These are phyloP conservation scores for Lasiosphaeria ovina DNA, from an alignment of 495 filamentous ascomycete genomes.

Conservation along the genomic window DNA sequence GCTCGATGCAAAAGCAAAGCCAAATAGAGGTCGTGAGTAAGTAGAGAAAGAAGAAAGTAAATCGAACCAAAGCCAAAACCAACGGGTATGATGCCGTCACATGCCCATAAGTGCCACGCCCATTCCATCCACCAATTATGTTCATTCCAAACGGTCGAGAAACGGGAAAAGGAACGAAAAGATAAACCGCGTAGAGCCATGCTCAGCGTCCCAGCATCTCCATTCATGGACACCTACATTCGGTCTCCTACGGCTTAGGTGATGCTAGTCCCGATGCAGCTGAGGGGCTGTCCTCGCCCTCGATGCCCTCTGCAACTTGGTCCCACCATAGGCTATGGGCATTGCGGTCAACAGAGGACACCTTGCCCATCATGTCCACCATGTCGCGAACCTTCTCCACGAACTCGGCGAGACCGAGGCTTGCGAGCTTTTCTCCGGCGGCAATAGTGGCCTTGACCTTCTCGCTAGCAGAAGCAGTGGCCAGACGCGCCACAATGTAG, in stretches of 20 bases:
- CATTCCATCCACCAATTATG: neutral
- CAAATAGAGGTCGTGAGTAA: neutral
- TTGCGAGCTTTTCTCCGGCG: constrained; percentile 78
- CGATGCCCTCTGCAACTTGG: constrained; percentile 51
- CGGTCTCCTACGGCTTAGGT: neutral
- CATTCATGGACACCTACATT: neutral
- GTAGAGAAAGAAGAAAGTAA: neutral
- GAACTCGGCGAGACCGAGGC: constrained; percentile 83
- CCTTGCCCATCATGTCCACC: constrained; percentile 72
- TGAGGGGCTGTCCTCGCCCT: constrained; percentile 25
- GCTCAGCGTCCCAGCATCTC: neutral
- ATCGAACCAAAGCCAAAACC: neutral
- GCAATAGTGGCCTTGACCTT: constrained; percentile 76
- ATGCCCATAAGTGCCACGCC: neutral
- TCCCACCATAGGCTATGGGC: constrained; percentile 83
- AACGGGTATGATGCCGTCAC: neutral
- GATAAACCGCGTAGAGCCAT: neutral
- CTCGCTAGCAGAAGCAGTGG: constrained; percentile 74
- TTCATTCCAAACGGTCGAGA: neutral
- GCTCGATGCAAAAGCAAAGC: neutral
- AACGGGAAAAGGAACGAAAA: neutral
- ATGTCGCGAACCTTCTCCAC: constrained; percentile 78
- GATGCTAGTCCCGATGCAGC: neutral
- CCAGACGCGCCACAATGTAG: constrained; percentile 75
- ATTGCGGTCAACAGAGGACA: constrained; percentile 75